phyloP scores from a whole-genome alignment of 805 yeast species.

The Metschnikowia continentalis region DNA sequence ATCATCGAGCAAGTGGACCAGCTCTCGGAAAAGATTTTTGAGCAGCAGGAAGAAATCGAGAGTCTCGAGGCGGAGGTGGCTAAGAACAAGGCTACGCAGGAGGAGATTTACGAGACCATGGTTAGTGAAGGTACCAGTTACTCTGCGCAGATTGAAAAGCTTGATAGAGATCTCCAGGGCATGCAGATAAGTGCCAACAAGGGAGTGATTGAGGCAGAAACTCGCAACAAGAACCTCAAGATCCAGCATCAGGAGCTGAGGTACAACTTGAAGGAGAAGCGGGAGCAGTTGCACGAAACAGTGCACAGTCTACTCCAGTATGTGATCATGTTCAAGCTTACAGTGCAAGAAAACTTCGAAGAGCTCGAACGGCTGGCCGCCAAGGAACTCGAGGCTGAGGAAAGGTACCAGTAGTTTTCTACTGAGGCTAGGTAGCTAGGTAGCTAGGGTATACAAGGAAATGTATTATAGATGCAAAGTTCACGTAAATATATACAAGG shows the following conservation, averaged over 20 bases:
- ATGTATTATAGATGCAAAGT: conserved; percentile 1
- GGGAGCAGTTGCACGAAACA: conserved; percentile 47
- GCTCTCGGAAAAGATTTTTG: conserved; percentile 50
- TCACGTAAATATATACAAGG: neutral
- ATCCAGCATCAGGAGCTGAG: conserved; percentile 50
- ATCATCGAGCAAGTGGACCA: conserved; percentile 58
- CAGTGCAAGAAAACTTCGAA: conserved; percentile 61
- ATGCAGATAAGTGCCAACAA: conserved; percentile 47
- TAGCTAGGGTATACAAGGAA: neutral
- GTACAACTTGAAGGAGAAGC: conserved; percentile 43
- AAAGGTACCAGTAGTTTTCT: neutral
- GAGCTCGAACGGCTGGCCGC: conserved; percentile 48
- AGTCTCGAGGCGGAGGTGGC: conserved; percentile 53
- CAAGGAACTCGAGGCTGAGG: conserved; percentile 29
- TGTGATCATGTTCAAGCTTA: conserved; percentile 61
- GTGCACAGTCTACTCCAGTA: conserved; percentile 56
- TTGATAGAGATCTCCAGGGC: conserved; percentile 53
- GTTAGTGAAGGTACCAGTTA: conserved; percentile 48
- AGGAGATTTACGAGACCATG: conserved; percentile 53
- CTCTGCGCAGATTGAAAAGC: conserved; percentile 60
- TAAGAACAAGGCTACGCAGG: conserved; percentile 49
- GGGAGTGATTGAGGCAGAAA: conserved; percentile 45
- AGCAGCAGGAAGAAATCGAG: conserved; percentile 55
- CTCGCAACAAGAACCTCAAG: conserved; percentile 45
- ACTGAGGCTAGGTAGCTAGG: conserved; percentile 3